Conservation (phyloP, 331 rosid species). For the Quercus lobata region DNA sequence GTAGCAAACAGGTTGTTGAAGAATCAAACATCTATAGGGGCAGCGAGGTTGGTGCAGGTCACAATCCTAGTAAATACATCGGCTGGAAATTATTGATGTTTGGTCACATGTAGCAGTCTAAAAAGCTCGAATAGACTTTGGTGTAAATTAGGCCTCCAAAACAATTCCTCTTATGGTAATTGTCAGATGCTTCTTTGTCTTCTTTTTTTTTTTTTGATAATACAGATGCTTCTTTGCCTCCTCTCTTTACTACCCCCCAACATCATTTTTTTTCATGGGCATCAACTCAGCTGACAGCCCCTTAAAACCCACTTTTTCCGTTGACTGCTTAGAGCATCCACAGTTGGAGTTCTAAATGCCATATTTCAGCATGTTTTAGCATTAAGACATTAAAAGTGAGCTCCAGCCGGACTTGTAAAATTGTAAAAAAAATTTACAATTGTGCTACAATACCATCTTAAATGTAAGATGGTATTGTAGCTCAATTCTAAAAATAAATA, state of each 20-base stretch:
- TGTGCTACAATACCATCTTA: too few species aligned
- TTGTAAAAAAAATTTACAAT: too few species aligned
- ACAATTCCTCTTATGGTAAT: neutral
- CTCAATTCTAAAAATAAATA: too few species aligned
- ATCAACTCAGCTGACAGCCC: neutral
- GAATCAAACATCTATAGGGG: neutral
- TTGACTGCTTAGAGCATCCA: neutral
- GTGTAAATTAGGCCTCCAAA: neutral
- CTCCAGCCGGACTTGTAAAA: too few species aligned
- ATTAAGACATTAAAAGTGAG: too few species aligned
- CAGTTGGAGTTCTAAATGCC: too few species aligned
- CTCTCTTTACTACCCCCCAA: neutral
- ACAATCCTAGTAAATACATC: neutral
- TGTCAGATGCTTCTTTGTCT: neutral
- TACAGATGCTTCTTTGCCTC: neutral
- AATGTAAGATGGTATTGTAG: too few species aligned
- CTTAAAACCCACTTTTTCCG: neutral
- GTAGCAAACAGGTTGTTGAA: neutral
- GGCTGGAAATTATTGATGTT: constrained; percentile 13
- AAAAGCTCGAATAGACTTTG: neutral
- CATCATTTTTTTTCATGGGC: neutral
- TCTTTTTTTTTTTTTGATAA: too few species aligned
- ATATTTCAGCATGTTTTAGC: too few species aligned
- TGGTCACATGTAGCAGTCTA: constrained; percentile 18
- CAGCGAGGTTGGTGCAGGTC: neutral